Evolutionary conservation across 2,329 filamentous ascomycete genomes (phyloP), one percentile per base, ranked within the genome.

Genomic region (Nemania abortiva): DNA sequence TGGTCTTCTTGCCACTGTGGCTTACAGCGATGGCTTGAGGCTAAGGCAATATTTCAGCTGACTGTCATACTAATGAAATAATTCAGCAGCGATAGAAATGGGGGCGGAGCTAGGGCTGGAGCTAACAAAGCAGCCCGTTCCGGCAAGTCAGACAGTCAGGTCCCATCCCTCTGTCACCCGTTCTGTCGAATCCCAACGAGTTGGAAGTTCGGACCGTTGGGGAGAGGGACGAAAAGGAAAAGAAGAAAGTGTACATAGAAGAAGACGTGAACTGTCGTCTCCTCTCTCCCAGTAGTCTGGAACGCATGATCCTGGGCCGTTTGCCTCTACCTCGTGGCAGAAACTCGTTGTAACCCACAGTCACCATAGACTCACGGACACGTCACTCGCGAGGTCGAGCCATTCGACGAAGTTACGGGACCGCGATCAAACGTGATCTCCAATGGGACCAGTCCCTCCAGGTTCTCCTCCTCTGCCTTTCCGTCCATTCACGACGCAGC

Each of bases 231-330:
- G 7, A 54, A 34, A 49, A 27, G 29, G 15, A n/a, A 47, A 47
- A 42, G n/a, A 9, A 34, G 9, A 34, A 34, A 34, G 31, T 34
- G 31, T 34, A 34, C 7, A 37, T 37, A 37, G 7, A 2, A 27
- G 24, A 27, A 37, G 7, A 7, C 11, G 7, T 11, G 34, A 11
- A 37, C 34, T 37, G 34, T 37, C 34, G 34, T 37, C 11, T 37
- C 34, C 11, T 37, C 34, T 37, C 34, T 69, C 72, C 75, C 75
- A 75, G 71, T 63, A 73, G 70, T 65, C 73, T 75, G 75, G 75
- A 74, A 77, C 75, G 70, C 73, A 74, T 66, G 69, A 76, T 74
- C 74, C 74, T 69, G 73, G 73, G 15, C 63, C 55, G 68, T 52
- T 49, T 54, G 56, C 58, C 61, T 53, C 54, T 47, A 5, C 59